Base-by-base conservation (phyloP, 2,329 filamentous ascomycete species). In the Penicillium frequentans region DNA sequence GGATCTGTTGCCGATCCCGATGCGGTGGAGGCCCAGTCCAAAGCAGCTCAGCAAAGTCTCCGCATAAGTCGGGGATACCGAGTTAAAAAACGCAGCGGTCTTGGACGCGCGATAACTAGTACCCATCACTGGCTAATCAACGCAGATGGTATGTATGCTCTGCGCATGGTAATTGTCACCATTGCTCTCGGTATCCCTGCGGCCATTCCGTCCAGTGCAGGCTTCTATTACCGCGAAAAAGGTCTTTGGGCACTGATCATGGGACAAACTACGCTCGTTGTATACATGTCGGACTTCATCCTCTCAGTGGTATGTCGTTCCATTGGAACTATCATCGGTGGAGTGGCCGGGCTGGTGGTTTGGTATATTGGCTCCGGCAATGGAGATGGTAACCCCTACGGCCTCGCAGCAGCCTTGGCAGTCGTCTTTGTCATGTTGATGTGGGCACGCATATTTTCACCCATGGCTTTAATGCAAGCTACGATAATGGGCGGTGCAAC, bases 231-330 rank as follows among this genome's bases (percentile, higher is more conserved):
- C 49, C 74, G 80, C 3, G 75, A 83, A 55, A 82, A 81, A 62
- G 80, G 81, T 0, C 69, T 84, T 0, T 84, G 81, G 81, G 79
- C 72, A 0, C 65, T 83, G 9, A 82, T 84, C 43, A 83, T 80
- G 67, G 81, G 75, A 0, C 81, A 83, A 60, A 80, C 78, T 0
- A 74, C 73, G 1, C 59, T 83, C 2, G 70, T 82, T 1, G 70
- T 79, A 10, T 83, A 82, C 61, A 76, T 82, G 71, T 76, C 79
- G 0, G 81, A 84, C 52, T 82, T 83, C 42, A 76, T 75, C 0
- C 79, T 79, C 49, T 79, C 78, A 0, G 59, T 82, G 6, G 44
- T 81, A 0, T 68, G 73, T 1, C 73, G 81, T 23, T 63, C 67
- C 0, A 51, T 75, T 1, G 81, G 78, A 6, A 82, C 81, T 0